Evolutionary conservation across 768 basidiomycete species (phyloP).

Genomic region (Boletellus sp.): DNA sequence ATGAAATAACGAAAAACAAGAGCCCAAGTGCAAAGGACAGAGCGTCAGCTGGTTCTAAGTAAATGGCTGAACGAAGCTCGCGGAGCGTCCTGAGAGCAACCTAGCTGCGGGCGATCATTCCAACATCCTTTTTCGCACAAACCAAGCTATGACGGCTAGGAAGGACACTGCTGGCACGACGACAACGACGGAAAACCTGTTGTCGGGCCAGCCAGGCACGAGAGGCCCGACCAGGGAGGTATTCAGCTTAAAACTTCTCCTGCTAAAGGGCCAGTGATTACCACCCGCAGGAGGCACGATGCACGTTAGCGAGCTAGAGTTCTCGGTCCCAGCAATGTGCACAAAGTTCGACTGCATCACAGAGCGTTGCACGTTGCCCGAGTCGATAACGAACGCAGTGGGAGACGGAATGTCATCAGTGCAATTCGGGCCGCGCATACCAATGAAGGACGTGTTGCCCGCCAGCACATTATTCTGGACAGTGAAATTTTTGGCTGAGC

Average conservation of each 20-base stretch:
- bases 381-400: conserved; percentile 60
- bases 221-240: conserved; percentile 20
- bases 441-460: conserved; percentile 75
- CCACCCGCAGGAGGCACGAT: conserved; percentile 64
- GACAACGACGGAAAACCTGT: conserved; percentile 53
- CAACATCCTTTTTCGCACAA: conserved; percentile 47
- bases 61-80: conserved; percentile 5
- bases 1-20: no score
- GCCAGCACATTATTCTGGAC: conserved; percentile 55
- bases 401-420: conserved; percentile 51
- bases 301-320: conserved; percentile 48
- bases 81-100: conserved; percentile 18
- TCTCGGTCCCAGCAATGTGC: conserved; percentile 46
- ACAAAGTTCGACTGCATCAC: conserved; percentile 53
- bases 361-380: conserved; percentile 37
- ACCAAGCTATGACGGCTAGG: conserved; percentile 41
- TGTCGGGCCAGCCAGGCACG: conserved; percentile 24
- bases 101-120: conserved; percentile 24
- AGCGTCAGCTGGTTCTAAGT: conserved; percentile 2
- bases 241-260: conserved; percentile 40
- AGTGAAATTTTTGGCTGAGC: conserved; percentile 62
- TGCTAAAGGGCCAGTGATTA: conserved; percentile 72
- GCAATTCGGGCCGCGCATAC: conserved; percentile 64
- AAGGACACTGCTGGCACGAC: conserved; percentile 46
- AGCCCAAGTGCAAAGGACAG: no score